Evolutionary conservation across 192 early-diverging fungal genomes (phyloP), one percentile per base, ranked within the genome.

Genomic region (Backusella circina): DNA sequence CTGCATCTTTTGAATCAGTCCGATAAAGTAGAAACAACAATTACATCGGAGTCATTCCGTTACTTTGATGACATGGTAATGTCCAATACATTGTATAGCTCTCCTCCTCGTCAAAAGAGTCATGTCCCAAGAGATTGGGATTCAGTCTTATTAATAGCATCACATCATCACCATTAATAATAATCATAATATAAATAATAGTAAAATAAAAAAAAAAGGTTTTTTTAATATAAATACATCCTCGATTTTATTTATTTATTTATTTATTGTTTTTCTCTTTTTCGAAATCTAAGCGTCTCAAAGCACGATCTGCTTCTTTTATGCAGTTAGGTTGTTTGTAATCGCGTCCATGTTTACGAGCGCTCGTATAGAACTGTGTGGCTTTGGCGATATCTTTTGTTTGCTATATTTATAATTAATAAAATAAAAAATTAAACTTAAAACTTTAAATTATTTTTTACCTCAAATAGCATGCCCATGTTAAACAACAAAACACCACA

Each of bases 391-490:
- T 47, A 69, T 84, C 79, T 6, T 78, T 73, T 39, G 78, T 82
- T 80, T 84, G 80, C 85, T 86, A 74, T 33, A 65, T 18, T n/a
- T 47, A 1, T 47, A 44, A 39, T 16, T 10, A 28, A 18, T 68
- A n/a, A 10, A 38, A 78, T 74, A 61, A 64, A 61, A 4, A 21
- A 61, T 28, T 57, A 71, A 41, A 77, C 18, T 65, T 9, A n/a
- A 65, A 66, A 66, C 16, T 66, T 16, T 32, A 66, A 10, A 33
- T 35, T n/a, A 10, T 37, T 15, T 37, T 2, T 70, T 85, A 89
- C 88, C 83, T 89, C 88, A 28, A 85, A 81, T 31, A 88, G 70
- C 85, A 88, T 88, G 47, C 88, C 88, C 21, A 89, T 74, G 37
- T 89, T 89, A 36, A 82, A 85, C 0, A 89, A 57, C 23, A 89